Evolutionary conservation across 164 flowering plant genomes (phyloP).

Genomic region (Vitis cinerea): DNA sequence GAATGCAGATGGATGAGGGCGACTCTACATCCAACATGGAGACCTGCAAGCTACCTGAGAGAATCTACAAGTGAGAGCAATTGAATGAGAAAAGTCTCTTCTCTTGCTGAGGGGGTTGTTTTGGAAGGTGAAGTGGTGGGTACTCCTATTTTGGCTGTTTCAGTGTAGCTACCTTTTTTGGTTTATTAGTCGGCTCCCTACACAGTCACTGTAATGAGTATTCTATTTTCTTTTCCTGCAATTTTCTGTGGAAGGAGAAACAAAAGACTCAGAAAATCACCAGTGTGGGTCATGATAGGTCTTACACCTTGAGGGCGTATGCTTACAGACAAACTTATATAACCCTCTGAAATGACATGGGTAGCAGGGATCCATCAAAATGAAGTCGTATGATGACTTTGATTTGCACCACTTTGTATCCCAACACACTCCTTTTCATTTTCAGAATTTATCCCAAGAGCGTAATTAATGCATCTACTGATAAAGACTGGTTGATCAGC

Average conservation of each 20-base stretch:
- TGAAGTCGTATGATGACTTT: background rate
- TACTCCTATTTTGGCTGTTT: slow-evolving; percentile 17
- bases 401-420: background rate
- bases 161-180: slow-evolving; percentile 21
- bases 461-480: no score
- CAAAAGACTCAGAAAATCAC: background rate
- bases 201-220: background rate
- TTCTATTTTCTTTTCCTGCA: background rate
- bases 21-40: slow-evolving; percentile 12
- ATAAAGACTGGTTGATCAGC: no score
- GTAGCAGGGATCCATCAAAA: background rate
- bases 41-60: slow-evolving; percentile 20
- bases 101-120: slow-evolving; percentile 8
- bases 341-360: slow-evolving; percentile 20
- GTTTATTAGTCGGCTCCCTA: slow-evolving; percentile 1
- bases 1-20: background rate
- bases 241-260: background rate
- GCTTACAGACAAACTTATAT: slow-evolving; percentile 15
- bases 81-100: slow-evolving; percentile 12
- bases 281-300: slow-evolving; percentile 16
- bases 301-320: background rate
- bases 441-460: no score
- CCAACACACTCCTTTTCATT: no score
- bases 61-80: slow-evolving; percentile 20
- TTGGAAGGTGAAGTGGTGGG: slow-evolving; percentile 26